Percentiles rank a stretch among this genome's conserved stretches.
These are phyloP conservation scores for Wakefieldia striispora DNA, from an alignment of 768 basidiomycete species.

Conservation along the genomic window DNA sequence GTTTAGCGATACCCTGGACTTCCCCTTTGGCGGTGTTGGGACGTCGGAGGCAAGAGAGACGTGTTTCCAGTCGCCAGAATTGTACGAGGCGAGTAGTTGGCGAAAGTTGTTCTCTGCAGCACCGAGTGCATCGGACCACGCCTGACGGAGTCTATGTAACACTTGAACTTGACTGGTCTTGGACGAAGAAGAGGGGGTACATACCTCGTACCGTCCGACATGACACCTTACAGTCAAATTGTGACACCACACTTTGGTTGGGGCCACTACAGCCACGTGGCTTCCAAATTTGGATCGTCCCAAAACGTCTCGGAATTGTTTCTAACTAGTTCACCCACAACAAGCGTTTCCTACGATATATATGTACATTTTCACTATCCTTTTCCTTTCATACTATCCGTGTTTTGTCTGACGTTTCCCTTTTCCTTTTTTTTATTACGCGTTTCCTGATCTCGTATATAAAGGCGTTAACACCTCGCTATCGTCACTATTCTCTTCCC, in stretches of 20 bases:
- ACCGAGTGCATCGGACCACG: slow-evolving; percentile 76
- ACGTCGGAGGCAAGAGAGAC: slow-evolving; percentile 49
- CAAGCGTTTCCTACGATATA: too few relatives aligned
- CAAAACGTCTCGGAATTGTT: too few relatives aligned
- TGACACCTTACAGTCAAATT: slow-evolving; percentile 17
- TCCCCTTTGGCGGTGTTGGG: slow-evolving; percentile 55
- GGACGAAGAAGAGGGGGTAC: slow-evolving; percentile 9
- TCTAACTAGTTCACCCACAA: too few relatives aligned
- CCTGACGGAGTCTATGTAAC: slow-evolving; percentile 65
- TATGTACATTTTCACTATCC: too few relatives aligned
- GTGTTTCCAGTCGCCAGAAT: slow-evolving; percentile 79
- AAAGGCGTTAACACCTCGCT: too few relatives aligned
- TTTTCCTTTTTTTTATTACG: too few relatives aligned
- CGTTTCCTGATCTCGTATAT: too few relatives aligned
- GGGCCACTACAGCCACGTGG: not conserved
- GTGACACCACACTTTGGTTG: too few relatives aligned
- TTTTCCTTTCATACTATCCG: too few relatives aligned
- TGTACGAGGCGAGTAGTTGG: slow-evolving; percentile 68
- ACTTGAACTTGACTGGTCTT: not conserved
- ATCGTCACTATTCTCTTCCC: too few relatives aligned
- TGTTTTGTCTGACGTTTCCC: too few relatives aligned
- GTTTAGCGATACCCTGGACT: slow-evolving; percentile 46
- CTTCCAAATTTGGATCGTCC: not conserved
- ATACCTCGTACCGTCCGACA: slow-evolving; percentile 65
- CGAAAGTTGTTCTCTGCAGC: slow-evolving; percentile 77